Evolutionary conservation across 768 basidiomycete genomes (phyloP).

Genomic region (Pleurotus tuber-regium): DNA sequence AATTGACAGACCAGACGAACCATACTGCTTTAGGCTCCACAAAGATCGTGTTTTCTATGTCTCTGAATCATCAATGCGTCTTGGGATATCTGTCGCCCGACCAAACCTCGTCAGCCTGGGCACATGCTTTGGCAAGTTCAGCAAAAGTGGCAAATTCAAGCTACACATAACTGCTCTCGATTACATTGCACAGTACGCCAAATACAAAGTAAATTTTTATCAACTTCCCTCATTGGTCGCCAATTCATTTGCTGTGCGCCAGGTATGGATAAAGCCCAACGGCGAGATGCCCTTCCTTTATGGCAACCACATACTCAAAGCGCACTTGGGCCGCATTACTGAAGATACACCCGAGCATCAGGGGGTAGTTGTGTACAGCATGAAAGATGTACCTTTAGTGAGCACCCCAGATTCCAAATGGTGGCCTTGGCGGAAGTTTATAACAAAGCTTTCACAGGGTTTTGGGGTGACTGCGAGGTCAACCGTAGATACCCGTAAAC

Average conservation of each 20-base stretch:
- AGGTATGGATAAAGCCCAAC: conserved; percentile 99
- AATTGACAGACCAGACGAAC: conserved; percentile 91
- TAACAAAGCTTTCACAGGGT: conserved; percentile 51
- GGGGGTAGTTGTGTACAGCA: conserved; percentile 94
- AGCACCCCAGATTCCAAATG: conserved; percentile 20
- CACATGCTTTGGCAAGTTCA: conserved; percentile 97
- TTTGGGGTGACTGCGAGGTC: conserved; percentile 97
- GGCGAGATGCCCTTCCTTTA: conserved; percentile 99
- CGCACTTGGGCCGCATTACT: conserved; percentile 97
- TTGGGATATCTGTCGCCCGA: conserved; percentile 88
- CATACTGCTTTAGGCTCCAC: conserved; percentile 94
- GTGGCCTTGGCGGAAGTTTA: conserved; percentile 1
- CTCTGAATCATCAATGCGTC: conserved; percentile 90
- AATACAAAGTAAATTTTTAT: conserved; percentile 76
- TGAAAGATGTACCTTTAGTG: conserved; percentile 93
- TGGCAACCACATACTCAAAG: conserved; percentile 97
- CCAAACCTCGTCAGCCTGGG: conserved; percentile 91
- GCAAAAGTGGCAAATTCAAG: conserved; percentile 96
- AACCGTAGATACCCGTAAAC: conserved; percentile 92
- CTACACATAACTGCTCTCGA: conserved; percentile 93
- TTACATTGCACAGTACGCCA: conserved; percentile 93
- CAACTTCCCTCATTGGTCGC: background rate
- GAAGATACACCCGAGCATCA: conserved; percentile 99
- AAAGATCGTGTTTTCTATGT: conserved; percentile 96
- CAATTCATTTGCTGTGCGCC: background rate